Evolutionary conservation across 192 early-diverging fungal genomes (phyloP), one percentile per base, ranked within the genome.

Genomic region (Thamnidium elegans): DNA sequence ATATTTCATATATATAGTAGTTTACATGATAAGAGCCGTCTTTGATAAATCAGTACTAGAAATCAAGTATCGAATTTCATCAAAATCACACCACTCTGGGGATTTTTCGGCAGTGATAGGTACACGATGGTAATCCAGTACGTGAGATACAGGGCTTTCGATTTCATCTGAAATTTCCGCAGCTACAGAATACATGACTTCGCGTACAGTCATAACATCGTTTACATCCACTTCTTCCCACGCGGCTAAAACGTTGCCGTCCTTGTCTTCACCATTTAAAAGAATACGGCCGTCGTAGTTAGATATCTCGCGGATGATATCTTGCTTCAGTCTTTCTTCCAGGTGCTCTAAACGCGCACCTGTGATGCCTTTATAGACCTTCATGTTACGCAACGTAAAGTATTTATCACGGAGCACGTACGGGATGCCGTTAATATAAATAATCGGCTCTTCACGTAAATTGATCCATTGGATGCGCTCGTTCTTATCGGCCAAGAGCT

Each of bases 381-480:
- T 77, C 1, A 84, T 80, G 65, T 88, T 88, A 7, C 86, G 79
- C 5, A 88, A 63, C 7, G 86, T 85, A 55, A 81, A 62, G 50
- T 69, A 79, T 42, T 77, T 68, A 60, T 88, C 84, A 9, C 86
- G 70, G 6, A 88, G 74, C 1, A 88, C 86, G 54, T 86, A 84
- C 4, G 86, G 84, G n/a, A 82, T 72, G 20, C 82, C 83, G 55
- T 85, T 85, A 52, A 88, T 78, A 62, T 88, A 88, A 21, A 85
- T 82, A 23, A 88, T 76, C 10, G 86, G 86, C 54, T 88, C 86
- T 64, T 88, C 86, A 36, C 86, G 74, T n/a, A 87, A 55, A 62
- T 88, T 88, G 53, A 86, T 85, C 83, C 84, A 85, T n/a, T 82
- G 45, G 21, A 86, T 71, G 10, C 60, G 68, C 32, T 58, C 62